phyloP scores from a whole-genome alignment of 1,284 basidiomycete species.

The Gomphus bonarii region DNA sequence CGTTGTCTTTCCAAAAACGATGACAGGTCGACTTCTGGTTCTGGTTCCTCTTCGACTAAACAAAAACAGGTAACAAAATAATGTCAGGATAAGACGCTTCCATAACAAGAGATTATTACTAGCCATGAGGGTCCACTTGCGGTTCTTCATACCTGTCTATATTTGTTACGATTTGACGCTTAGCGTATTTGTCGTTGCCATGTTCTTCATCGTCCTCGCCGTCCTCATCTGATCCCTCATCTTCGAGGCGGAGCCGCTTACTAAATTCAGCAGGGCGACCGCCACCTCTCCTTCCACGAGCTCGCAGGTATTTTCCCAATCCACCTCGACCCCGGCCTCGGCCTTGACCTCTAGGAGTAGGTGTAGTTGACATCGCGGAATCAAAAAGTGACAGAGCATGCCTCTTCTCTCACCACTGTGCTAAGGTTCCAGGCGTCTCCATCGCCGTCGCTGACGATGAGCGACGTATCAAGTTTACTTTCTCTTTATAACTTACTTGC shows the following conservation, averaged over 20 bases:
- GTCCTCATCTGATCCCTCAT: slow-evolving; percentile 30
- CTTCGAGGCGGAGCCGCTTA: slow-evolving; percentile 48
- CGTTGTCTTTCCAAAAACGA: slow-evolving; percentile 53
- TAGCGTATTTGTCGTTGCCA: slow-evolving; percentile 37
- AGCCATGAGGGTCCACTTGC: slow-evolving; percentile 58
- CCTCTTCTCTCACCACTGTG: neutral
- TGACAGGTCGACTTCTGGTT: slow-evolving; percentile 65
- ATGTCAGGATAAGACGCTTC: neutral
- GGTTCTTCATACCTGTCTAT: slow-evolving; percentile 61
- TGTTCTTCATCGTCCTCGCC: slow-evolving; percentile 36
- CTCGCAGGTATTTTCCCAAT: slow-evolving; percentile 61
- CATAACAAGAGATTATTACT: slow-evolving; percentile 15
- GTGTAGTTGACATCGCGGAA: slow-evolving; percentile 5
- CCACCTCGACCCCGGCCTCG: slow-evolving; percentile 49
- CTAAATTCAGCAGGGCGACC: slow-evolving; percentile 56
- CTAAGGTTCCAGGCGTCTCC: slow-evolving; percentile 4
- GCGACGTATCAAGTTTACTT: neutral
- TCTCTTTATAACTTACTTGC: slow-evolving; percentile 36
- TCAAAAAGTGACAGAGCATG: neutral
- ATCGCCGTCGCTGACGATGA: slow-evolving; percentile 2
- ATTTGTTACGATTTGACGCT: slow-evolving; percentile 52
- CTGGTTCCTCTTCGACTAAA: slow-evolving; percentile 48
- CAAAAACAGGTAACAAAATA: neutral
- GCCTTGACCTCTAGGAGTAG: slow-evolving; percentile 17
- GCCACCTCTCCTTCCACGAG: slow-evolving; percentile 44